Conservation (phyloP, 1,139 yeast species). For the Meyerozyma sp. region DNA sequence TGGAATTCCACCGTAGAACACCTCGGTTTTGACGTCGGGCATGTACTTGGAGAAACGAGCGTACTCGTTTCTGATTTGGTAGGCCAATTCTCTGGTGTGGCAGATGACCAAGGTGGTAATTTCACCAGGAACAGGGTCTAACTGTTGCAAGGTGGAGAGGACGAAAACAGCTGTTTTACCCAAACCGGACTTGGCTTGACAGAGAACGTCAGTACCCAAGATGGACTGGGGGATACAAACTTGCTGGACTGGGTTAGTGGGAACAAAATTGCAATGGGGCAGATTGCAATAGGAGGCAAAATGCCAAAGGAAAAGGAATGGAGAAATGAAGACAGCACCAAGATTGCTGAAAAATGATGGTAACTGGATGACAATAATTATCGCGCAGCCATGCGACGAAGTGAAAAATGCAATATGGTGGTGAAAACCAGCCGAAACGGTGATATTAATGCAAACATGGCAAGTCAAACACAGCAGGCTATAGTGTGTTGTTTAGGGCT, state of each 20-base stretch:
- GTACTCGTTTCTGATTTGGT: constrained; percentile 96
- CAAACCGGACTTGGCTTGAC: constrained; percentile 99
- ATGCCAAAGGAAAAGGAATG: not conserved
- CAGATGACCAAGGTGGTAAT: constrained; percentile 91
- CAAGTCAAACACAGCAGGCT: no score
- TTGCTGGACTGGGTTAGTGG: constrained; percentile 71
- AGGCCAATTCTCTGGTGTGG: constrained; percentile 98
- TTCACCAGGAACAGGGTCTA: constrained; percentile 97
- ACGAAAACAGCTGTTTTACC: constrained; percentile 99
- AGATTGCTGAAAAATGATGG: not conserved
- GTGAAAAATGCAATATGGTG: not conserved
- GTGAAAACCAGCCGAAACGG: not conserved
- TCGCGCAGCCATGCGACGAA: no score
- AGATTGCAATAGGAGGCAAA: not conserved
- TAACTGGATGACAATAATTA: no score
- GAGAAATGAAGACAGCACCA: not conserved
- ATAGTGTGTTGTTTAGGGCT: no score
- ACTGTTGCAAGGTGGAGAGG: constrained; percentile 90
- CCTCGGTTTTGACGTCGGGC: constrained; percentile 97
- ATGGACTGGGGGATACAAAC: constrained; percentile 98
- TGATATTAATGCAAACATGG: no score
- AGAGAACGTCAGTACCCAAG: constrained; percentile 94
- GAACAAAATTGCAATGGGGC: not conserved
- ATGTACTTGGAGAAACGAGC: constrained; percentile 96
- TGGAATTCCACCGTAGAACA: constrained; percentile 94